These are phyloP conservation scores for Eutrema japonicum DNA, from an alignment of 345 rosid genomes.

Conservation along the genomic window DNA sequence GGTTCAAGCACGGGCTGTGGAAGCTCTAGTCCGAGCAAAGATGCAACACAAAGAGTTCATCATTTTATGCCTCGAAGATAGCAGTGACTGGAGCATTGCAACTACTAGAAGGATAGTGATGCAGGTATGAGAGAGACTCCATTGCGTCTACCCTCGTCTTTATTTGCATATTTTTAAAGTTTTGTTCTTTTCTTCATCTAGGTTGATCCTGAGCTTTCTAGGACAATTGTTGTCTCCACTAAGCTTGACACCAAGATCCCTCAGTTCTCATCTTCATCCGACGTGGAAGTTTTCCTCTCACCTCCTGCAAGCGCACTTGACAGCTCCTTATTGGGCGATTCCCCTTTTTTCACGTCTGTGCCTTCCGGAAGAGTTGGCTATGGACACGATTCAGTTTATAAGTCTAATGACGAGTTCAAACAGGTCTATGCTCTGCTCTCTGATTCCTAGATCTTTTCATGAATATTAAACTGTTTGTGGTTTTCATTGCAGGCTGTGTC, in stretches of 20 bases:
- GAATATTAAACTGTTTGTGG: constrained; percentile 8
- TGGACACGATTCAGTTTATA: constrained; percentile 73
- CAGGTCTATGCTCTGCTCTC: constrained; percentile 56
- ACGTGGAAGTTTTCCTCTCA: constrained; percentile 92
- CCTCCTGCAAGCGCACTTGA: constrained; percentile 86
- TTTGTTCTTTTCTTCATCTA: constrained; percentile 45
- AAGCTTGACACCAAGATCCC: constrained; percentile 95
- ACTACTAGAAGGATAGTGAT: constrained; percentile 86
- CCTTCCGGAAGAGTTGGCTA: constrained; percentile 96
- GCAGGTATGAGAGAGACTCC: constrained; percentile 64
- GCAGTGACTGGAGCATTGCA: constrained; percentile 96
- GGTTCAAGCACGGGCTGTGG: constrained; percentile 95
- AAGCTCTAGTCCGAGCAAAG: constrained; percentile 84
- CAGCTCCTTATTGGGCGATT: constrained; percentile 83
- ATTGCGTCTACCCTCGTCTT: constrained; percentile 11
- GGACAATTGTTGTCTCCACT: constrained; percentile 86
- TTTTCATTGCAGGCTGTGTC: constrained; percentile 59
- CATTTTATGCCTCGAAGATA: constrained; percentile 94
- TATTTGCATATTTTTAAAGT: constrained; percentile 3
- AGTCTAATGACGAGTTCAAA: constrained; percentile 85
- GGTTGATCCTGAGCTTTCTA: constrained; percentile 96
- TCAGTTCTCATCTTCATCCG: constrained; percentile 85
- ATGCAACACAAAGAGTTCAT: constrained; percentile 97
- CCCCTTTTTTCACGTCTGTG: constrained; percentile 93
- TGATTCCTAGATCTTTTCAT: constrained; percentile 25